Evolutionary conservation across 371 early-diverging fungal genomes (phyloP).

Genomic region (Mortierella sp.): DNA sequence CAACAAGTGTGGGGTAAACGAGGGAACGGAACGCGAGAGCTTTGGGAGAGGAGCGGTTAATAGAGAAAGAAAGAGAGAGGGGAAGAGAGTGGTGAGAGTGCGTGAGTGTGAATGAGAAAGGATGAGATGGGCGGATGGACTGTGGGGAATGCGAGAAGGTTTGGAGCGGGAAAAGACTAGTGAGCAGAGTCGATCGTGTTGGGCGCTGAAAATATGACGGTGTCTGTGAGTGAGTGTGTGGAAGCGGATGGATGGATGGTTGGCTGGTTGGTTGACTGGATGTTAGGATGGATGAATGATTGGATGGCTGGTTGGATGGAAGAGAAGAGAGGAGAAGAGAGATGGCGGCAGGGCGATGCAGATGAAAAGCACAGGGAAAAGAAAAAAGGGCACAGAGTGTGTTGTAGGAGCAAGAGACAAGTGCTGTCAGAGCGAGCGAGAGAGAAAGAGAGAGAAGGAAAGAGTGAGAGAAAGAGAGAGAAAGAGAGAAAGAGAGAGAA

Average conservation of each 20-base stretch:
- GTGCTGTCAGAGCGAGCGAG: neutral
- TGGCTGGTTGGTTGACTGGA: too few species aligned
- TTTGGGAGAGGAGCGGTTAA: slow-evolving; percentile 2
- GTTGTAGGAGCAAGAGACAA: too few species aligned
- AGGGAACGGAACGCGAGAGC: neutral
- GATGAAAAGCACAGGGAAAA: too few species aligned
- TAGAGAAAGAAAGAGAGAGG: too few species aligned
- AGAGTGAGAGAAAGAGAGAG: slow-evolving; percentile 1
- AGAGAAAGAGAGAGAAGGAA: neutral
- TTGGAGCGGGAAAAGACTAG: neutral
- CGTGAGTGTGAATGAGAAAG: neutral
- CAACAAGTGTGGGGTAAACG: neutral
- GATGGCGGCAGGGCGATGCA: too few species aligned
- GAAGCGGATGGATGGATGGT: neutral
- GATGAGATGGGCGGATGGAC: neutral
- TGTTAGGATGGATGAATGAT: neutral
- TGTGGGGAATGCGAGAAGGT: neutral
- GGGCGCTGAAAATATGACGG: neutral
- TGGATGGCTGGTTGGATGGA: too few species aligned
- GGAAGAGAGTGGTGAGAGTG: too few species aligned
- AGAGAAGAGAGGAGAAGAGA: neutral
- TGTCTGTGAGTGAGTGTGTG: neutral
- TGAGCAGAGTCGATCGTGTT: neutral
- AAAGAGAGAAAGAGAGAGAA: neutral
- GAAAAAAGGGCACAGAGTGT: too few species aligned